phyloP scores from a whole-genome alignment of 2,329 filamentous ascomycete genomes.

The Dactylonectria estremocensis region DNA sequence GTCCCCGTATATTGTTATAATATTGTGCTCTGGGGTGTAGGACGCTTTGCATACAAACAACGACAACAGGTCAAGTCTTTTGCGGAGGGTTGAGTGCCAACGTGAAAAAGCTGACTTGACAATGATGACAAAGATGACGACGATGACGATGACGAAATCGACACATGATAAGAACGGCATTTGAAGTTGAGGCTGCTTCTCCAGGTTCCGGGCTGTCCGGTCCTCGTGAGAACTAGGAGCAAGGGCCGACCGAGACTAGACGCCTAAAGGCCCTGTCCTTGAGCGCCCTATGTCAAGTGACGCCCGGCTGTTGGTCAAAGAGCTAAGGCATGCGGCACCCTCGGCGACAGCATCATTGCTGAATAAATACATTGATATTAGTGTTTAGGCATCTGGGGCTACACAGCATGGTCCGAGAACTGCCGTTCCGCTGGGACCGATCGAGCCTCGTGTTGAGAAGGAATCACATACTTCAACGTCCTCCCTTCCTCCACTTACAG shows the following conservation, averaged over 20 bases:
- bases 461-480: slow-evolving; percentile 30
- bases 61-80: neutral
- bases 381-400: slow-evolving; percentile 31
- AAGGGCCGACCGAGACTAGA: slow-evolving; percentile 11
- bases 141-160: neutral
- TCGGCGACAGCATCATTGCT: slow-evolving; percentile 33
- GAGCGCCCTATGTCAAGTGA: too few species aligned
- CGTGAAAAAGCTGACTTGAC: neutral
- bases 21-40: neutral
- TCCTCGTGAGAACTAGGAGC: neutral
- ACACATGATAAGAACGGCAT: neutral
- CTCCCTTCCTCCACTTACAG: neutral
- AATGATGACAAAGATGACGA: neutral
- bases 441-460: slow-evolving; percentile 8
- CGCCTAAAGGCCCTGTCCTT: neutral
- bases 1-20: neutral
- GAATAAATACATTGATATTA: slow-evolving; percentile 11
- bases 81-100: neutral
- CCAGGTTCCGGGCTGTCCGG: slow-evolving; percentile 8
- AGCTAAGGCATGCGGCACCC: slow-evolving; percentile 34
- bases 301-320: neutral
- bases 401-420: slow-evolving; percentile 31
- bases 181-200: neutral
- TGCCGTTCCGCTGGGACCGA: slow-evolving; percentile 41
- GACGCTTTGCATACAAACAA: neutral